These are phyloP conservation scores for Curvularia lunata DNA, from an alignment of 2,329 filamentous ascomycete genomes.

Conservation along the genomic window DNA sequence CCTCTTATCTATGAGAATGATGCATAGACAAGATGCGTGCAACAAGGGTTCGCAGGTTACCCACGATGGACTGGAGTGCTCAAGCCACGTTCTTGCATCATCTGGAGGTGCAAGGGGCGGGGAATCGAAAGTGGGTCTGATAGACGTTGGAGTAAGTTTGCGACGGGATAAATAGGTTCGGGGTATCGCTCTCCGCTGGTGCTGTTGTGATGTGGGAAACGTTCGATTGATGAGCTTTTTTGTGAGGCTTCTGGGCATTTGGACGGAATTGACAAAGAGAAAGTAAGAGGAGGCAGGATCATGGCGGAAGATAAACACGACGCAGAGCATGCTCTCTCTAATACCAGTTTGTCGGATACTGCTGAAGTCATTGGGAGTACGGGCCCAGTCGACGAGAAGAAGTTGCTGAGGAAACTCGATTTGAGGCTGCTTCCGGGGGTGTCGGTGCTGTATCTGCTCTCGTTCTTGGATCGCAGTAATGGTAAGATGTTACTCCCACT, in stretches of 20 bases:
- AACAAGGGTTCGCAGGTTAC: constrained; percentile 1
- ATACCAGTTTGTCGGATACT: constrained; percentile 35
- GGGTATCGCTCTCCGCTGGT: background rate
- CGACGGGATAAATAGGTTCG: background rate
- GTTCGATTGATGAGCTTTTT: background rate
- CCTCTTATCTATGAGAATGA: background rate
- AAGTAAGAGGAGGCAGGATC: background rate
- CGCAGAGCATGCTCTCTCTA: constrained; percentile 25
- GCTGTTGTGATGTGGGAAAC: background rate
- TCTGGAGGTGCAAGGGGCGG: constrained; percentile 12
- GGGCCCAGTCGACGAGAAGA: constrained; percentile 59
- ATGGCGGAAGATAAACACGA: constrained; percentile 25
- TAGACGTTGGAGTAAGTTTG: background rate
- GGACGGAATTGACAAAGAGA: background rate
- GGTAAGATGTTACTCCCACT: constrained; percentile 21
- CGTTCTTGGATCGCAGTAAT: constrained; percentile 49
- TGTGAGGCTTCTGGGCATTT: background rate
- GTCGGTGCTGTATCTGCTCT: constrained; percentile 51
- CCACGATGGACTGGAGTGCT: constrained; percentile 19
- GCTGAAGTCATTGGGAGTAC: constrained; percentile 27
- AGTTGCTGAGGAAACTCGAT: constrained; percentile 64
- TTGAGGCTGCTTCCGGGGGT: constrained; percentile 52
- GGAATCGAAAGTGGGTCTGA: background rate
- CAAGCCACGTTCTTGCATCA: constrained; percentile 43
- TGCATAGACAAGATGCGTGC: background rate